Evolutionary conservation across 768 basidiomycete species (phyloP).

Genomic region (Royoungia palumana): DNA sequence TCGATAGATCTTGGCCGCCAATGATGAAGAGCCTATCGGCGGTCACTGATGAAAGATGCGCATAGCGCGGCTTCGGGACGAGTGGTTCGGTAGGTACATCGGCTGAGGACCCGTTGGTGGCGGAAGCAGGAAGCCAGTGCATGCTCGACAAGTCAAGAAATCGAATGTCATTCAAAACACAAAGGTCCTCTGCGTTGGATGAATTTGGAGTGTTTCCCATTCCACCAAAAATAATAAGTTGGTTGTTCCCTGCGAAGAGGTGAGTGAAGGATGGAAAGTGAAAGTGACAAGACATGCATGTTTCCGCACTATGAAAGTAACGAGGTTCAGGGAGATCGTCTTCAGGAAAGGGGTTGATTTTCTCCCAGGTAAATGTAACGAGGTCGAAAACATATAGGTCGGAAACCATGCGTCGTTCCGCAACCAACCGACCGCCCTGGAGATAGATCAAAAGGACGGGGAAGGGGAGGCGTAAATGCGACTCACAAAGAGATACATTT

Average conservation of each 20-base stretch:
- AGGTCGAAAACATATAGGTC: conserved; percentile 92
- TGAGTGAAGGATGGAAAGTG: conserved; percentile 8
- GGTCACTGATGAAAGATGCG: conserved; percentile 88
- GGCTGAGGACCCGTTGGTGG: conserved; percentile 29
- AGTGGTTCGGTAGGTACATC: conserved; percentile 44
- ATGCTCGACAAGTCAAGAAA: conserved; percentile 75
- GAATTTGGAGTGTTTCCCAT: conserved; percentile 83
- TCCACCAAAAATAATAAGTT: conserved; percentile 91
- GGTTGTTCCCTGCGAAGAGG: conserved; percentile 63
- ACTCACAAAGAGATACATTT: conserved; percentile 87
- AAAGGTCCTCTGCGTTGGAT: conserved; percentile 71
- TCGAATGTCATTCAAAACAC: conserved; percentile 90
- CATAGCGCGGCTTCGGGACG: conserved; percentile 84
- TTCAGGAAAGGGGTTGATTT: conserved; percentile 53
- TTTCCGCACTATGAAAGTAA: conserved; percentile 93
- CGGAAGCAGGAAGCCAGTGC: conserved; percentile 62
- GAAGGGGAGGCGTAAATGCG: background rate
- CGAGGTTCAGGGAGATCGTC: conserved; percentile 77
- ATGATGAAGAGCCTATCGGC: conserved; percentile 85
- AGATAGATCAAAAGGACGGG: background rate
- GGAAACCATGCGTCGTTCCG: conserved; percentile 83
- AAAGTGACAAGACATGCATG: conserved; percentile 46
- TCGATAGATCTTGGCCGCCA: conserved; percentile 92
- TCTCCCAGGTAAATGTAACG: conserved; percentile 76
- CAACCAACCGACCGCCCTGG: conserved; percentile 84